Evolutionary conservation across 2,329 filamentous ascomycete species (phyloP).

Genomic region (Trichoderma harzianum): DNA sequence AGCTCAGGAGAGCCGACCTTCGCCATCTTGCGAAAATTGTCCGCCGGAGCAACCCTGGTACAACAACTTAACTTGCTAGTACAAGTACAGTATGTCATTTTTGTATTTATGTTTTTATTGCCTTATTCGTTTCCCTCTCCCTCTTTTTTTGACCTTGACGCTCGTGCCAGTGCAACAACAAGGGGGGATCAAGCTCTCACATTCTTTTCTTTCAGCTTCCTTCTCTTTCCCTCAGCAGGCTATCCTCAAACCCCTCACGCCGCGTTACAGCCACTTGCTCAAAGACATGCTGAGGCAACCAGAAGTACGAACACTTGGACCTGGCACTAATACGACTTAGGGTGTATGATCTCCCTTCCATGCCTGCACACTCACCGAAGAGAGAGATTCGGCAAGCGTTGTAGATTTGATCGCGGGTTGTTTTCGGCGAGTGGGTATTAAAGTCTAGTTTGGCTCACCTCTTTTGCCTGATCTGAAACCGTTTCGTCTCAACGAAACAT

Average conservation of each 20-base stretch:
- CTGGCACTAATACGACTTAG: background rate
- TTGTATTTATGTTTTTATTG: background rate
- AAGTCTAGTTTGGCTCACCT: background rate
- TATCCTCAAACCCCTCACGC: background rate
- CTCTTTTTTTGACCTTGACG: background rate
- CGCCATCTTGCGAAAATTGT: conserved; percentile 15
- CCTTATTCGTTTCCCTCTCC: background rate
- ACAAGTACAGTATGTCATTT: background rate
- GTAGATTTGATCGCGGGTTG: background rate
- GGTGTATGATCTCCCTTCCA: background rate
- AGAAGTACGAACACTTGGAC: background rate
- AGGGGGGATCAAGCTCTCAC: background rate
- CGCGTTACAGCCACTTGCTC: background rate
- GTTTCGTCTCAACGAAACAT: background rate
- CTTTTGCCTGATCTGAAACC: conserved; percentile 2
- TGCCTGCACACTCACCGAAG: background rate
- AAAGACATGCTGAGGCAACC: background rate
- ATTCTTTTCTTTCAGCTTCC: background rate
- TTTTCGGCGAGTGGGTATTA: background rate
- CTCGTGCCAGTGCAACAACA: background rate
- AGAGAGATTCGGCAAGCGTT: background rate
- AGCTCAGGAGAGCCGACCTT: conserved; percentile 5
- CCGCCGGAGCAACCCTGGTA: conserved; percentile 13
- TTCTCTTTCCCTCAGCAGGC: background rate
- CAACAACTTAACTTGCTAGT: background rate